Evolutionary conservation across 192 early-diverging fungal genomes (phyloP).

Genomic region (Coemansia sp.): DNA sequence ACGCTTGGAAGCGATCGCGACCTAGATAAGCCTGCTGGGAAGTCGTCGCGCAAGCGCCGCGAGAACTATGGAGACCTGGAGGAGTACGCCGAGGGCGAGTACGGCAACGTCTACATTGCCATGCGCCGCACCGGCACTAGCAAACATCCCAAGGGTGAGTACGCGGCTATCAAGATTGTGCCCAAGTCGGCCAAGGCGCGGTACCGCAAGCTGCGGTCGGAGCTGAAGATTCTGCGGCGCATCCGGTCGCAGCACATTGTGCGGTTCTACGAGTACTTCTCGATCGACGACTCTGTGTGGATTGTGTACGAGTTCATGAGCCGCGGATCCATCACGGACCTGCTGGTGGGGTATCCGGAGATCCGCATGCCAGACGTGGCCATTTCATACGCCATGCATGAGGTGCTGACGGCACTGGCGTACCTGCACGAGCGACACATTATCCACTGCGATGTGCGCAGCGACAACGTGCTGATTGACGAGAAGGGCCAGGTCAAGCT

Average conservation of each 20-base stretch:
- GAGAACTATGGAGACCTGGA: conserved; percentile 57
- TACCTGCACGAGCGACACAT: conserved; percentile 54
- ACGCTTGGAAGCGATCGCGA: conserved; percentile 19
- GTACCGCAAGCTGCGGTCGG: conserved; percentile 54
- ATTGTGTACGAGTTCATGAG: conserved; percentile 61
- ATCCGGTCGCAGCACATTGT: conserved; percentile 54
- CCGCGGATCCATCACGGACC: conserved; percentile 53
- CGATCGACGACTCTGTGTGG: conserved; percentile 56
- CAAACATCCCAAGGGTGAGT: conserved; percentile 43
- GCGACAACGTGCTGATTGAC: conserved; percentile 58
- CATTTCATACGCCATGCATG: conserved; percentile 49
- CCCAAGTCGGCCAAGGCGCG: conserved; percentile 49
- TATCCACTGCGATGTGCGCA: conserved; percentile 57
- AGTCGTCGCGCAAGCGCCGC: conserved; percentile 36
- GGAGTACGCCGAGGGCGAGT: conserved; percentile 58
- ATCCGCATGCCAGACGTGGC: conserved; percentile 43
- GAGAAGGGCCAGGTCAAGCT: conserved; percentile 68
- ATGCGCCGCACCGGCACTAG: conserved; percentile 30
- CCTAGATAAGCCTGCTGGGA: conserved; percentile 12
- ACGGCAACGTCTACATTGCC: conserved; percentile 51
- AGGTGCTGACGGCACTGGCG: conserved; percentile 53
- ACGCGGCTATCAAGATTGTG: conserved; percentile 55
- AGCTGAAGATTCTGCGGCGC: conserved; percentile 54
- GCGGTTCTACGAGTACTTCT: conserved; percentile 55
- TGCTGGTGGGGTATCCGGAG: conserved; percentile 54